Conservation (phyloP, 2,329 filamentous ascomycete species). For the Trichoderma asperellum region DNA sequence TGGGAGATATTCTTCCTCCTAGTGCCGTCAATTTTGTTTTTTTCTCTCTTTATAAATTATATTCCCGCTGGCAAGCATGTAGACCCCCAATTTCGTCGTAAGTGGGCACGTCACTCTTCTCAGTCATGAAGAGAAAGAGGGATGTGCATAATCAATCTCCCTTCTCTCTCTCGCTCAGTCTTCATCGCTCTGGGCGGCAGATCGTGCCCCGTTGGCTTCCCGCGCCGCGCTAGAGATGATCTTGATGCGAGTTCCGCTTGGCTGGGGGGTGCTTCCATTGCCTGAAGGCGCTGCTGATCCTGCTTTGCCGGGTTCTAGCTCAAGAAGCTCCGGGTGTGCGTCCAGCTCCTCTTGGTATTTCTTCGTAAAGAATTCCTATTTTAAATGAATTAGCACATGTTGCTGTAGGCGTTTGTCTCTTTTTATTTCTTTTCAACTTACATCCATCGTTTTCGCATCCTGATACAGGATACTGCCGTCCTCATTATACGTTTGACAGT, state of each 20-base stretch:
- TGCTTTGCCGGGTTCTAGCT: constrained; percentile 54
- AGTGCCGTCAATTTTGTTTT: constrained; percentile 22
- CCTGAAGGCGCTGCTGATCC: constrained; percentile 56
- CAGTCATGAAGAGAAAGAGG: constrained; percentile 4
- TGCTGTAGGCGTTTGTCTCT: neutral
- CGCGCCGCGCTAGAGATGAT: constrained; percentile 55
- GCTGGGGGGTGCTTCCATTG: constrained; percentile 67
- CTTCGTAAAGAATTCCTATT: constrained; percentile 60
- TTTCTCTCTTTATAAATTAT: constrained; percentile 20
- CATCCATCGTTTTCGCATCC: constrained; percentile 92
- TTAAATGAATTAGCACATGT: constrained; percentile 41
- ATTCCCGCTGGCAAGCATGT: constrained; percentile 18
- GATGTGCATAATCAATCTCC: constrained; percentile 19
- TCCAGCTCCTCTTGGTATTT: constrained; percentile 58
- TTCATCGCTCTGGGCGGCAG: constrained; percentile 56
- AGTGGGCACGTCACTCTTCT: constrained; percentile 16
- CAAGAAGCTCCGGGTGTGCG: constrained; percentile 59
- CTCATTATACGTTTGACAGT: constrained; percentile 96
- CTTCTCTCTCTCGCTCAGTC: constrained; percentile 43
- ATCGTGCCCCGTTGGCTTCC: constrained; percentile 46
- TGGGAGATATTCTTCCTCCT: constrained; percentile 21
- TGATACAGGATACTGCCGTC: constrained; percentile 89
- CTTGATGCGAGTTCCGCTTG: constrained; percentile 69
- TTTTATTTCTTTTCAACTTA: constrained; percentile 50
- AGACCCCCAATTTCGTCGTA: constrained; percentile 15